Percentiles rank a stretch among this genome's conserved stretches.
Conservation (phyloP, 768 basidiomycete genomes). For the Galerina marginata region DNA sequence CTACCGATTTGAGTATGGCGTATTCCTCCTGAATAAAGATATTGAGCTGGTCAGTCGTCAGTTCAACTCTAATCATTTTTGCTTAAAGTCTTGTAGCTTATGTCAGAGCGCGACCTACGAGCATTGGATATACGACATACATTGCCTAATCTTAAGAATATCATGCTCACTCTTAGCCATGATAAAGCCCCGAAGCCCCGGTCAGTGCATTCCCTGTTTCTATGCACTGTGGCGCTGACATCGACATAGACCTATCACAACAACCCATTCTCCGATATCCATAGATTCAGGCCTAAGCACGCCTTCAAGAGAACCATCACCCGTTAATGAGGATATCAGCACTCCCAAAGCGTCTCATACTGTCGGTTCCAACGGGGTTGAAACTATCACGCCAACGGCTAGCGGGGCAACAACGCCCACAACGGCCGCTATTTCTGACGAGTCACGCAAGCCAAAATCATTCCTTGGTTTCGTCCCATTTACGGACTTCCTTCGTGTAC, state of each 20-base stretch:
- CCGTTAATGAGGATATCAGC: slow-evolving; percentile 22
- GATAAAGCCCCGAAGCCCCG: slow-evolving; percentile 55
- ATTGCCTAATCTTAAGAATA: slow-evolving; percentile 93
- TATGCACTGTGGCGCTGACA: background rate
- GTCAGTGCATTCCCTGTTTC: slow-evolving; percentile 42
- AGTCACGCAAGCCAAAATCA: slow-evolving; percentile 44
- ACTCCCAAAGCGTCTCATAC: slow-evolving; percentile 44
- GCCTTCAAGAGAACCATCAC: slow-evolving; percentile 25
- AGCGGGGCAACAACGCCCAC: slow-evolving; percentile 69
- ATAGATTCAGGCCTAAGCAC: slow-evolving; percentile 30
- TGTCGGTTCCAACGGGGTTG: slow-evolving; percentile 20
- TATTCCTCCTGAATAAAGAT: slow-evolving; percentile 95
- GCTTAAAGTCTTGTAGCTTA: slow-evolving; percentile 60
- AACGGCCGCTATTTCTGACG: slow-evolving; percentile 36
- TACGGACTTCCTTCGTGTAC: slow-evolving; percentile 65
- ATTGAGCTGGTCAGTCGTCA: slow-evolving; percentile 80
- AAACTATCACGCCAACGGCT: slow-evolving; percentile 48
- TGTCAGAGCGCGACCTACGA: slow-evolving; percentile 87
- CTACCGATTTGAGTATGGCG: slow-evolving; percentile 97
- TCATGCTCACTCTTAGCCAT: slow-evolving; percentile 84
- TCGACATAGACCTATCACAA: slow-evolving; percentile 18
- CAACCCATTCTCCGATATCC: slow-evolving; percentile 31
- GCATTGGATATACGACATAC: slow-evolving; percentile 95
- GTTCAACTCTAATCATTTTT: slow-evolving; percentile 1
- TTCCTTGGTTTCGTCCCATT: slow-evolving; percentile 70